Percentiles rank a stretch among this genome's conserved stretches.
phyloP scores from a whole-genome alignment of 192 early-diverging fungal species.

The Linnemannia exigua region DNA sequence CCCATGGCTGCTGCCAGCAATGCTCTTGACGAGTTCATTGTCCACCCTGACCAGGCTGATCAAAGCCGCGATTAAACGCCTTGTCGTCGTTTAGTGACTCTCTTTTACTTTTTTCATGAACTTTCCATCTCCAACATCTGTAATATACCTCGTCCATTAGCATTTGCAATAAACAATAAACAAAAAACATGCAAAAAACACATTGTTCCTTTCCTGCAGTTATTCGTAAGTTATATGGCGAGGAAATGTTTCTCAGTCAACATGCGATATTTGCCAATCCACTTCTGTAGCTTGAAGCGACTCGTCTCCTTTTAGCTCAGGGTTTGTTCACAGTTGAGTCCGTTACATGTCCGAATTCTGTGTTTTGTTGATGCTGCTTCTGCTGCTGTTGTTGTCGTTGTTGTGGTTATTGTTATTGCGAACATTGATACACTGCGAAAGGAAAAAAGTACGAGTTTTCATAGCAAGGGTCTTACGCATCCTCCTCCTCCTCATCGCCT shows the following conservation, averaged over 20 bases:
- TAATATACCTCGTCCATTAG: not conserved
- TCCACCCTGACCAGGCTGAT: constrained; percentile 59
- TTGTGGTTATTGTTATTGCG: not conserved
- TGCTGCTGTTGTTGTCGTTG: too few species aligned
- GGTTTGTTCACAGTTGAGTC: too few species aligned
- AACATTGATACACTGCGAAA: not conserved
- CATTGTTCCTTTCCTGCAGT: not conserved
- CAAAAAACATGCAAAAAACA: constrained; percentile 1
- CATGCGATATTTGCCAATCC: too few species aligned
- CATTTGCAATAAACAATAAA: constrained; percentile 6
- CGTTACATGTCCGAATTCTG: too few species aligned
- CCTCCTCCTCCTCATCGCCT: constrained; percentile 57
- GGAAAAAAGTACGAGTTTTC: not conserved
- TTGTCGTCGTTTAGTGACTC: not conserved
- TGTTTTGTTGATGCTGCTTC: too few species aligned
- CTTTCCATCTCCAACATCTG: not conserved
- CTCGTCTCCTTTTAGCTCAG: too few species aligned
- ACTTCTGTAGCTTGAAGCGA: too few species aligned
- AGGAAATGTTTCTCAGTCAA: too few species aligned
- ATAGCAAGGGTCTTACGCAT: constrained; percentile 19
- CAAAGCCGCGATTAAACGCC: constrained; percentile 28
- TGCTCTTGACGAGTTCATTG: constrained; percentile 91
- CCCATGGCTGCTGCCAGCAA: constrained; percentile 99
- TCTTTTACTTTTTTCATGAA: not conserved
- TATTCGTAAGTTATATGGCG: not conserved